Evolutionary conservation across 164 flowering plant genomes (phyloP).

Genomic region (Cinnamomum chago): DNA sequence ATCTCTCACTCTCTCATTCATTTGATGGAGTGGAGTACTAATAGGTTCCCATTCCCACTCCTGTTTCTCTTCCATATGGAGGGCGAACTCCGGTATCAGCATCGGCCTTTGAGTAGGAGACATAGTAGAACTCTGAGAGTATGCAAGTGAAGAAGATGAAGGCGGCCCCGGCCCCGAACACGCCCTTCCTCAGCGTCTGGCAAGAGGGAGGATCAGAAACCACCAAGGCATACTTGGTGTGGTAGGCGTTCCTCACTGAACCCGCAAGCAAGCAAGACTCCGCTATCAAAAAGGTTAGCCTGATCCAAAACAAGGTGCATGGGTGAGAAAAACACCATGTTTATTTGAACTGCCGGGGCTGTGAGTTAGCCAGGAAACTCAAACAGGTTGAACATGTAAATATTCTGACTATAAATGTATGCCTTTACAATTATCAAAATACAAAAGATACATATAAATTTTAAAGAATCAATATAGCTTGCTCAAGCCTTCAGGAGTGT

Average conservation of each 20-base stretch:
- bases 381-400: too few relatives aligned
- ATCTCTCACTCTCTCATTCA: too few relatives aligned
- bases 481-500: too few relatives aligned
- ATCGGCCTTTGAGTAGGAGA: slow-evolving; percentile 56
- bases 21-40: too few relatives aligned
- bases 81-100: slow-evolving; percentile 26
- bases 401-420: too few relatives aligned
- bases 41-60: slow-evolving; percentile 54
- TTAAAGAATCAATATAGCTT: too few relatives aligned
- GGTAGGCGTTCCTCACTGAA: slow-evolving; percentile 81
- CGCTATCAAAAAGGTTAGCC: slow-evolving; percentile 75
- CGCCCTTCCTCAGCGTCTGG: slow-evolving; percentile 65
- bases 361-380: too few relatives aligned
- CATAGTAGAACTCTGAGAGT: slow-evolving; percentile 54
- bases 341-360: not conserved
- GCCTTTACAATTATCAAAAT: too few relatives aligned
- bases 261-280: slow-evolving; percentile 84
- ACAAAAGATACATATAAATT: too few relatives aligned
- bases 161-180: slow-evolving; percentile 81
- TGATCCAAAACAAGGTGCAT: slow-evolving; percentile 6
- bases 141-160: slow-evolving; percentile 64
- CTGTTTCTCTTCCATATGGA: slow-evolving; percentile 24
- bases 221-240: slow-evolving; percentile 58
- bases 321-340: not conserved
- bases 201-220: slow-evolving; percentile 45